Evolutionary conservation across 2,329 filamentous ascomycete genomes (phyloP).

Genomic region (Didymella segeticola): DNA sequence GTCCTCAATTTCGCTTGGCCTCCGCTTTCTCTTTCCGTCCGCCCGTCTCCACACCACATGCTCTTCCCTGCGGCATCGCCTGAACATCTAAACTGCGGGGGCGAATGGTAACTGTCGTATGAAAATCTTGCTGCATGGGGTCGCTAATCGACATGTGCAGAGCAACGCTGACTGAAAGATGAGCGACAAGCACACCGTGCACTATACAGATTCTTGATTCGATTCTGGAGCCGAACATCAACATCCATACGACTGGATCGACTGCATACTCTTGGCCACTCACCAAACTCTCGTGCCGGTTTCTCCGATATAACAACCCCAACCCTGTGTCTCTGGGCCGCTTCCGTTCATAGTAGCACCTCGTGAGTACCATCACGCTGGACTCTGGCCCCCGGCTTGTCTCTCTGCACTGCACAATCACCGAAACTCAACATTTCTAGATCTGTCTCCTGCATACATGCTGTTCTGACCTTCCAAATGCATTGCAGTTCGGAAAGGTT

Average conservation of each 20-base stretch:
- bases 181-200: conserved; percentile 3
- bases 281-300: conserved; percentile 17
- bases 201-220: not conserved
- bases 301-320: conserved; percentile 28
- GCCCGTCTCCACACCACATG: conserved; percentile 15
- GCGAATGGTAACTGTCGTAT: not conserved
- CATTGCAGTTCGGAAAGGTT: not conserved
- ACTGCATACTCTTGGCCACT: conserved; percentile 15
- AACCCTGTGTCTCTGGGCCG: conserved; percentile 17
- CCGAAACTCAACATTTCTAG: conserved; percentile 11
- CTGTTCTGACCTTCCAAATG: conserved; percentile 12
- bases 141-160: conserved; percentile 6
- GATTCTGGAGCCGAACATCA: conserved; percentile 5
- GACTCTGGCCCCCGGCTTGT: conserved; percentile 9
- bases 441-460: conserved; percentile 16
- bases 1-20: conserved; percentile 18
- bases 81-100: conserved; percentile 13
- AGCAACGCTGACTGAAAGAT: conserved; percentile 1
- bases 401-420: conserved; percentile 12
- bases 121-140: conserved; percentile 2
- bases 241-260: conserved; percentile 1
- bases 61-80: conserved; percentile 7
- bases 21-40: conserved; percentile 12
- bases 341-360: conserved; percentile 20
- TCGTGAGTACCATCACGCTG: conserved; percentile 18